Conservation (phyloP, 768 basidiomycete species). For the Tephrocybe sp. region DNA sequence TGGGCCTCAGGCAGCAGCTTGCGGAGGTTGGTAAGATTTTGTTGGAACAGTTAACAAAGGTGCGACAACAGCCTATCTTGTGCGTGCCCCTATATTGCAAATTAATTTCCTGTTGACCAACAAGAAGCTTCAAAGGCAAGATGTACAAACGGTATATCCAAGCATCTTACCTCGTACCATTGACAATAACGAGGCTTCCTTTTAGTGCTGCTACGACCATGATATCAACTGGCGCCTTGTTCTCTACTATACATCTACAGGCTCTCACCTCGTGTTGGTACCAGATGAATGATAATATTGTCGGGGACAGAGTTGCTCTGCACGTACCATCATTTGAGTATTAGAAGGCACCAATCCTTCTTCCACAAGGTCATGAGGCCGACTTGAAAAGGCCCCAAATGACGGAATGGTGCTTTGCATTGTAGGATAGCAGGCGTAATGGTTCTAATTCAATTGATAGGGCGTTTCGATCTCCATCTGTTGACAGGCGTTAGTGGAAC, state of each 20-base stretch:
- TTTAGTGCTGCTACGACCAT: slow-evolving; percentile 1
- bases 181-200: neutral
- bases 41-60: slow-evolving; percentile 23
- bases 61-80: neutral
- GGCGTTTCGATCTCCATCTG: no score
- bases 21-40: slow-evolving; percentile 20
- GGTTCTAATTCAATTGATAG: no score
- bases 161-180: neutral
- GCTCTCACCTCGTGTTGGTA: slow-evolving; percentile 15
- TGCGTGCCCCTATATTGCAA: neutral
- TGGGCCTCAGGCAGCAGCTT: slow-evolving; percentile 30
- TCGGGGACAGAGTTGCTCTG: no score
- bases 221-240: slow-evolving; percentile 8
- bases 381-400: no score
- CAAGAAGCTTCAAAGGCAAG: neutral
- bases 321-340: neutral
- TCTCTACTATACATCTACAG: slow-evolving; percentile 5
- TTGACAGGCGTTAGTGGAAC: no score
- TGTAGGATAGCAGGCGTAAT: no score
- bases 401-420: no score
- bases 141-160: neutral
- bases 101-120: neutral
- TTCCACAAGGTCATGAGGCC: no score
- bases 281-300: neutral
- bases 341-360: neutral